These are phyloP conservation scores for Solanum clarkiae DNA, from an alignment of 257 asterid species.

Conservation along the genomic window DNA sequence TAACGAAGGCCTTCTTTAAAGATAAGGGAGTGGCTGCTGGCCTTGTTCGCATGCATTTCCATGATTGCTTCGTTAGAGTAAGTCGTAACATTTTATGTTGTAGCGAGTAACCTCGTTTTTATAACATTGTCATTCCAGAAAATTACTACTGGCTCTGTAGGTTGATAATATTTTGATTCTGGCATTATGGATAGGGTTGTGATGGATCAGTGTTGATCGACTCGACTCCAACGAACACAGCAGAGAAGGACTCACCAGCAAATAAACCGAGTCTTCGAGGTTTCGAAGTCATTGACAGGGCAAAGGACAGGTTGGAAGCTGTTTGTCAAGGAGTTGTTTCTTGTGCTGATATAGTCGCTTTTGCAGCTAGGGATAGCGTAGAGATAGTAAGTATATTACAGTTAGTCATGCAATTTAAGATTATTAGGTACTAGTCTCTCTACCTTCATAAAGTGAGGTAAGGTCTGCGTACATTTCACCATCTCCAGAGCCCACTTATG, in stretches of 20 bases:
- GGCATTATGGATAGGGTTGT: constrained; percentile 44
- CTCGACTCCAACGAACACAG: constrained; percentile 35
- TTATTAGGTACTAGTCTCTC: neutral
- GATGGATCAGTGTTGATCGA: constrained; percentile 77
- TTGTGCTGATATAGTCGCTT: constrained; percentile 78
- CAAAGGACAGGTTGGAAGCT: constrained; percentile 46
- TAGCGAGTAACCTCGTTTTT: neutral
- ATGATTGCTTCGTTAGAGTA: constrained; percentile 81
- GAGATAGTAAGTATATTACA: constrained; percentile 31
- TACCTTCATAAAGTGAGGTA: neutral
- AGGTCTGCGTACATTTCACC: no score
- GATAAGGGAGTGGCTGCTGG: constrained; percentile 67
- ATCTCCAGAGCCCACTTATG: neutral
- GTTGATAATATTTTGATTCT: neutral
- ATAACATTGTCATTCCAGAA: no score
- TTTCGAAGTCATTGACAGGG: constrained; percentile 49
- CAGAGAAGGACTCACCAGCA: constrained; percentile 69
- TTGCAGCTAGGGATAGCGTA: constrained; percentile 73
- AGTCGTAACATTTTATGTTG: neutral
- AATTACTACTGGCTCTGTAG: neutral
- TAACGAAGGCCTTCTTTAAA: constrained; percentile 20
- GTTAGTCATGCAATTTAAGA: neutral
- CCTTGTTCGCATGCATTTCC: constrained; percentile 74
- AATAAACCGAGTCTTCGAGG: constrained; percentile 76
- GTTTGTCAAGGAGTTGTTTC: constrained; percentile 47